Conservation (phyloP, 2,329 filamentous ascomycete genomes). For the Fusarium longipes region DNA sequence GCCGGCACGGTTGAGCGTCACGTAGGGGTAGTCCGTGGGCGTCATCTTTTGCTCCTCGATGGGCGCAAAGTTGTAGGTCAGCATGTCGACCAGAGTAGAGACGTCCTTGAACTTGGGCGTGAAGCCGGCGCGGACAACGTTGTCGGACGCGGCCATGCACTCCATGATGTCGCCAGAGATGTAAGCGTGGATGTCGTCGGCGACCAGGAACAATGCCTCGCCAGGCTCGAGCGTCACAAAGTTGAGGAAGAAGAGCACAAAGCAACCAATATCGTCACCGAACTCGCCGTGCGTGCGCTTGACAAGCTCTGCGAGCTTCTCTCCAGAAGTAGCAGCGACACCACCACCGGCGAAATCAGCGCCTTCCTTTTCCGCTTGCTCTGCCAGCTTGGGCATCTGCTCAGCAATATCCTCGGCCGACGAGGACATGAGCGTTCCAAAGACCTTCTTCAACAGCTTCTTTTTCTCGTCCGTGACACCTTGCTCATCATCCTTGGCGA, state of each 20-base stretch:
- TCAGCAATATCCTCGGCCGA: constrained; percentile 65
- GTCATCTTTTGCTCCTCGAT: constrained; percentile 95
- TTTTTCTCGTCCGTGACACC: constrained; percentile 72
- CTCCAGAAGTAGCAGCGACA: constrained; percentile 73
- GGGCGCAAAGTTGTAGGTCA: constrained; percentile 95
- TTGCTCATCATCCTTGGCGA: constrained; percentile 57
- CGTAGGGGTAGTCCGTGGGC: constrained; percentile 86
- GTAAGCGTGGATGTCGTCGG: constrained; percentile 98
- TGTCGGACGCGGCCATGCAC: constrained; percentile 99
- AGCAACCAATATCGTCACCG: constrained; percentile 89
- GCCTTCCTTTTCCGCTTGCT: constrained; percentile 75
- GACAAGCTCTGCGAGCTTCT: constrained; percentile 81
- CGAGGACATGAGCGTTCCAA: constrained; percentile 84
- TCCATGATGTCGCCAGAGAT: constrained; percentile 94
- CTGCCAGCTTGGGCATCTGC: constrained; percentile 76
- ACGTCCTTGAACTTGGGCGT: constrained; percentile 99
- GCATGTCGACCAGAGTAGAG: constrained; percentile 84
- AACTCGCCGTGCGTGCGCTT: constrained; percentile 84
- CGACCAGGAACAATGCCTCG: constrained; percentile 95
- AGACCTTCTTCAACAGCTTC: constrained; percentile 78
- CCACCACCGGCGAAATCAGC: constrained; percentile 80
- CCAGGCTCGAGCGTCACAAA: constrained; percentile 88
- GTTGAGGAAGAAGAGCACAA: constrained; percentile 97
- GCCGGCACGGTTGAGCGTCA: constrained; percentile 80
- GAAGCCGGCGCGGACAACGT: constrained; percentile 95